Evolutionary conservation across 352 stramenopile species (phyloP).

Genomic region (Phytophthora cryptogea): DNA sequence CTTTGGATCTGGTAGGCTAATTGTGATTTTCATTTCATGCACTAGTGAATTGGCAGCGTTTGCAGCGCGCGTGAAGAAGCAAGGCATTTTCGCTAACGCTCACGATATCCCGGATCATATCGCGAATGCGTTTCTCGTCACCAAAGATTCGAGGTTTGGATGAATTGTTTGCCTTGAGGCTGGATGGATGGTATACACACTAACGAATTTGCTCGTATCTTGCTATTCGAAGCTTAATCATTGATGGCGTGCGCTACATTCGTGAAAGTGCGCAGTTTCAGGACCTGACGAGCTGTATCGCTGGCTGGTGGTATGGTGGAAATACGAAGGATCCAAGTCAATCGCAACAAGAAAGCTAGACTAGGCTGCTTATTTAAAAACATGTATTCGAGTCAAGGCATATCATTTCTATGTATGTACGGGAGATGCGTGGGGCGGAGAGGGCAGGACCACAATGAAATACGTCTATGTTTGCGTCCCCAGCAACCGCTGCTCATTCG

Average conservation of each 20-base stretch:
- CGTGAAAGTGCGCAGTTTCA: slow-evolving; percentile 58
- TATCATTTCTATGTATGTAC: slow-evolving; percentile 48
- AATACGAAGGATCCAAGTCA: slow-evolving; percentile 7
- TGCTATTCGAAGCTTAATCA: slow-evolving; percentile 41
- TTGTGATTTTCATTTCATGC: slow-evolving; percentile 6
- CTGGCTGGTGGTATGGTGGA: slow-evolving; percentile 48
- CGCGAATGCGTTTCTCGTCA: slow-evolving; percentile 50
- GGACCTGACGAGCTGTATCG: slow-evolving; percentile 44
- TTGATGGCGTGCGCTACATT: slow-evolving; percentile 60
- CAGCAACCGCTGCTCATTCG: slow-evolving; percentile 35
- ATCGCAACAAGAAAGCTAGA: slow-evolving; percentile 3
- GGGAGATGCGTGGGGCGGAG: slow-evolving; percentile 28
- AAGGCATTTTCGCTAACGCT: slow-evolving; percentile 54
- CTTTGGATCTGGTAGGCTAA: neutral
- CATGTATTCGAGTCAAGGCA: slow-evolving; percentile 39
- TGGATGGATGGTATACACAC: neutral
- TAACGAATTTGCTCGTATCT: slow-evolving; percentile 10
- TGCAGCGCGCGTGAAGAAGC: slow-evolving; percentile 47
- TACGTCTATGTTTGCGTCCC: slow-evolving; percentile 48
- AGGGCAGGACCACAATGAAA: slow-evolving; percentile 40
- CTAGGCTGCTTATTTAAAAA: slow-evolving; percentile 29
- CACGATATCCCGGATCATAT: slow-evolving; percentile 71
- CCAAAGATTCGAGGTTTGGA: slow-evolving; percentile 59
- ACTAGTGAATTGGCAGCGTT: slow-evolving; percentile 50
- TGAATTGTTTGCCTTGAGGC: neutral